Base-by-base conservation (phyloP, 768 basidiomycete genomes). In the Tylopilus vinaceipallidus region DNA sequence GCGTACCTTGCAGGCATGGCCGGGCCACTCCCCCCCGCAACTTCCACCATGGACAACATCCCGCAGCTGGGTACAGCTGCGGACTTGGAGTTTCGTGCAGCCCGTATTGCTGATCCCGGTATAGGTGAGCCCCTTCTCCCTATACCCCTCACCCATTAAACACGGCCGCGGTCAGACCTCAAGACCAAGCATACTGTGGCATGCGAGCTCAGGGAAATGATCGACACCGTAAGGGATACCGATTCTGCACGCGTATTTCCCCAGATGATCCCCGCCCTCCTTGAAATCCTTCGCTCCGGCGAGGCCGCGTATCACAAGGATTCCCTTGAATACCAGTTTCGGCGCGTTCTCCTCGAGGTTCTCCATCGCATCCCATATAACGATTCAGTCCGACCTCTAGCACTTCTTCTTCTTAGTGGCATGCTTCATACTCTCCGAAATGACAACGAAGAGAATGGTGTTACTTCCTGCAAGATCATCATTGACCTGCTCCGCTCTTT, bases 391-490 rank as follows among this genome's bases (percentile, higher is more conserved):
- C 80, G 88, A 34, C 75, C 79, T 44, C 85, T 88, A 54, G 77
- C 82, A 16, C 71, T 77, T 13, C 65, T 77, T 2, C 79, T 98
- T 38, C 88, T 89, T 65, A 76, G 76, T 47, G 84, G 91, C 45
- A 84, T 97, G 83, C 76, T 98, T 32, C 78, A 91, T 54, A 75
- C 93, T 45, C 76, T 98, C 26, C 84, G 88, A 22, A 74, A 81
- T 56, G 97, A 99, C 73, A 98, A 97, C 65, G 97, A 99, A 70
- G 97, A 99, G 65, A 95, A 94, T 62, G 97, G 91, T 3, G 78
- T 87, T 27, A 78, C 84, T 2, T 88, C 87, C 47, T 91, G 94
- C 78, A 98, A 98, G 71, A 88, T 85, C 48, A 77, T 97, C 61
- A 86, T 92, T 50, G 95, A 99, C 70, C 76, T 94, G 19, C 81